Conservation (phyloP, 202 grass and related monocot species). For the Carex sylvatica region DNA sequence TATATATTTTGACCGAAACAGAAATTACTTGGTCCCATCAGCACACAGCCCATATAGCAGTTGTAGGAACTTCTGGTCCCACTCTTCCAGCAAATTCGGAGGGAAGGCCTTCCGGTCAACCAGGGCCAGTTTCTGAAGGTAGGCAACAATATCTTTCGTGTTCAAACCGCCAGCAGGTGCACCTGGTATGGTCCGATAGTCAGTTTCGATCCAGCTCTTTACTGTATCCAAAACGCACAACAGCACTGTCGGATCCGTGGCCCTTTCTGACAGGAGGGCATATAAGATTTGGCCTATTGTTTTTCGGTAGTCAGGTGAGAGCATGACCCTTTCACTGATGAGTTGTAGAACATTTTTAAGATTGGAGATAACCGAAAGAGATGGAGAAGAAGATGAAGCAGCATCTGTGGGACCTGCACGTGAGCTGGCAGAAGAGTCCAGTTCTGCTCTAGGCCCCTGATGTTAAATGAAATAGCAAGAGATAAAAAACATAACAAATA, state of each 20-base stretch:
- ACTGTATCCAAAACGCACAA: constrained; percentile 86
- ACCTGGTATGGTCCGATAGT: constrained; percentile 59
- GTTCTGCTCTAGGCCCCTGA: constrained; percentile 81
- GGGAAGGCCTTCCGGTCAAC: constrained; percentile 89
- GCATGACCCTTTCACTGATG: constrained; percentile 87
- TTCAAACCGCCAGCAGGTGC: constrained; percentile 51
- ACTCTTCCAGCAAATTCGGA: constrained; percentile 67
- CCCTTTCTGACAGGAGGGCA: constrained; percentile 75
- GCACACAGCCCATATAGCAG: constrained; percentile 88
- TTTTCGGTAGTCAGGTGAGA: constrained; percentile 62
- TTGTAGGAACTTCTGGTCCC: constrained; percentile 90
- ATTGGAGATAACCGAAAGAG: constrained; percentile 70
- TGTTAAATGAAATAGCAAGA: constrained; percentile 35
- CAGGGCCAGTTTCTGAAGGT: constrained; percentile 90
- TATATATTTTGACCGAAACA: constrained; percentile 1
- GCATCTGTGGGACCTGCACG: constrained; percentile 43
- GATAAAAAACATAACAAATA: background rate
- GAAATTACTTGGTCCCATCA: constrained; percentile 73
- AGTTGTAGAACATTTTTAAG: constrained; percentile 86
- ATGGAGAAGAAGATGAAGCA: constrained; percentile 12
- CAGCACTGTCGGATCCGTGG: constrained; percentile 75
- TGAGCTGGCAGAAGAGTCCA: constrained; percentile 73
- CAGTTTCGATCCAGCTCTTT: constrained; percentile 90
- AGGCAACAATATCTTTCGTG: constrained; percentile 78
- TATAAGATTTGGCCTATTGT: constrained; percentile 82